phyloP scores from a whole-genome alignment of 2,329 filamentous ascomycete genomes.

The Xylogone sp. region DNA sequence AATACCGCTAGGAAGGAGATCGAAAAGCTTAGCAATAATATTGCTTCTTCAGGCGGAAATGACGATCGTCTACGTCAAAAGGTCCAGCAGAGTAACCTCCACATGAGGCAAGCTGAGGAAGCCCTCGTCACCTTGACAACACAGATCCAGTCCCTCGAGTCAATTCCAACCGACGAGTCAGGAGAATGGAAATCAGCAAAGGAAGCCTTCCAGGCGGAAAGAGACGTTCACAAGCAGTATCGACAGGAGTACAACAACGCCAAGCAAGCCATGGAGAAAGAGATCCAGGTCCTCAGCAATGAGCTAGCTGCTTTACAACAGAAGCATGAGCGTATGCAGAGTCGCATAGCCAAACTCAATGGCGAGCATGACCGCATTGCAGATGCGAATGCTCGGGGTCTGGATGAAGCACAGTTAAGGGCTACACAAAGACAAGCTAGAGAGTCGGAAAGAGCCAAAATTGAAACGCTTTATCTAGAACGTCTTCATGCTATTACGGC shows the following conservation, averaged over 20 bases:
- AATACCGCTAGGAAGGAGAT: slow-evolving; percentile 70
- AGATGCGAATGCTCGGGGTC: slow-evolving; percentile 60
- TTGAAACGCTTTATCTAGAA: slow-evolving; percentile 18
- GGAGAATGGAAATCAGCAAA: slow-evolving; percentile 50
- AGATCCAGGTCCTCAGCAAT: slow-evolving; percentile 58
- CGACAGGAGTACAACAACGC: slow-evolving; percentile 53
- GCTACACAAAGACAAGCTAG: slow-evolving; percentile 23
- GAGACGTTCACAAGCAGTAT: slow-evolving; percentile 39
- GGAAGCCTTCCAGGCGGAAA: slow-evolving; percentile 48
- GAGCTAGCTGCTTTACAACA: slow-evolving; percentile 61
- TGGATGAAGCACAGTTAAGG: slow-evolving; percentile 30
- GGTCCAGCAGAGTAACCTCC: slow-evolving; percentile 69
- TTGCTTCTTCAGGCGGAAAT: slow-evolving; percentile 65
- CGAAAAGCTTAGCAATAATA: slow-evolving; percentile 61
- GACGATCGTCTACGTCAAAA: slow-evolving; percentile 76
- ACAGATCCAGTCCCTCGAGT: slow-evolving; percentile 62
- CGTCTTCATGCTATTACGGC: slow-evolving; percentile 16
- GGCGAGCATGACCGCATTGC: slow-evolving; percentile 68
- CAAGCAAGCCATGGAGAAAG: slow-evolving; percentile 59
- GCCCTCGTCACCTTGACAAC: slow-evolving; percentile 51
- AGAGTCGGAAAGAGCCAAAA: slow-evolving; percentile 19
- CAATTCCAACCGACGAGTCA: slow-evolving; percentile 58
- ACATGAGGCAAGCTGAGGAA: slow-evolving; percentile 62
- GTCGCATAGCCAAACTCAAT: slow-evolving; percentile 68
- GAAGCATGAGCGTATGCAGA: slow-evolving; percentile 69